Base-by-base conservation (phyloP, 2,329 filamentous ascomycete genomes). In the Neopestalotiopsis sp. region DNA sequence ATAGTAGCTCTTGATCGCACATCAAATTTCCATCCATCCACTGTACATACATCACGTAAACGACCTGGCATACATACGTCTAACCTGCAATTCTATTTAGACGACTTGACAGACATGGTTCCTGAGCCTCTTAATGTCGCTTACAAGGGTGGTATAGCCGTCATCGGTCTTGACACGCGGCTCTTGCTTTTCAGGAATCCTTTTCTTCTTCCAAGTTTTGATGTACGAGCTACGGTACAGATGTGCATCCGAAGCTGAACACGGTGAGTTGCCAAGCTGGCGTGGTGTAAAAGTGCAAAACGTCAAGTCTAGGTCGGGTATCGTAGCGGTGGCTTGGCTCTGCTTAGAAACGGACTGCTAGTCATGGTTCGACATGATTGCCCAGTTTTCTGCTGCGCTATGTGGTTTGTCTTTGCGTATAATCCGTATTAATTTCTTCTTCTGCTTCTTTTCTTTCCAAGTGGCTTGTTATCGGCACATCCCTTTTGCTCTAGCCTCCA, bases 401-500 rank as follows among this genome's bases (percentile, higher is more conserved):
- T 52, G 45, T 7, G 17, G 45, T 52, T n/a, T 52, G 14, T 52
- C 20, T 17, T 52, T 52, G 34, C 34, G 34, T 38, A 38, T 28
- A 28, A 28, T 38, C 34, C 34, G 34, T 38, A 38, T 38, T 38
- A 38, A 62, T 62, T 62, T 38, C 59, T 62, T 62, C n/a, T 62
- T 34, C 34, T 62, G 17, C 38, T 45, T 20, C 61, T 28, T 45
- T 14, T 28, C 40, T n/a, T 10, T 52, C n/a, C 45, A n/a, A 17
- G 45, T 52, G 17, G 17, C 45, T 52, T 52, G 20, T 17, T 38
- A 40, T 20, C 9, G 20, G 34, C 34, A 38, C 34, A 10, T 38
- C 34, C 10, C 10, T 10, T 38, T 38, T 28, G 24, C 24, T 28
- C 24, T 28, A 28, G 24, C 24, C 24, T 28, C 24, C 24, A 28